Base-by-base conservation (phyloP, 768 basidiomycete species). In the Lyophyllum decastes region DNA sequence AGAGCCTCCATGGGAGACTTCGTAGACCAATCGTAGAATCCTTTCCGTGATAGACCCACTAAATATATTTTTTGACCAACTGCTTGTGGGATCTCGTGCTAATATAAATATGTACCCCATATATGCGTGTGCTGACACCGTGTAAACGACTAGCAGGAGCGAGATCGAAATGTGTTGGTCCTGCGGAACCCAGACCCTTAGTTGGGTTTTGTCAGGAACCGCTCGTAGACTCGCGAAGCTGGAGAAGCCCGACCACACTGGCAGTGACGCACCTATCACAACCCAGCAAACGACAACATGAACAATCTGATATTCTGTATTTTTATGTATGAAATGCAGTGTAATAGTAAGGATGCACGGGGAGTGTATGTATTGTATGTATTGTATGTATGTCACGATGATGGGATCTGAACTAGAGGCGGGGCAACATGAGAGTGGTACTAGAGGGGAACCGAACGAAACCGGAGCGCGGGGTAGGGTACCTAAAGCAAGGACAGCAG, bases 401-500 rank as follows among this genome's bases (percentile, higher is more conserved):
- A 33, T 51, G 54, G 56, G 34, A 55, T 61, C 17, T 61, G 52
- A 49, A 44, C 53, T 48, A 52, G 30, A 54, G 50, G 19, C 40
- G 33, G 27, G 35, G 27, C 44, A 21, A 41, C 17, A 5, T 26
- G 22, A 35, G n/a, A 17, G 27, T 35, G 21, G 7, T 30, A 22
- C 21, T 16, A 21, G 21, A 52, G 21, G 52, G 30, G 45, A 24
- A 48, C n/a, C n/a, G 51, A 33, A 33, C 30, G 30, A 33, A 33
- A 11, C 30, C 11, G 24, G 21, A 27, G 49, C 25, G 26, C 22
- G 5, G 34, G 34, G 34, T 19, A 34, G n/a, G 45, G 6, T 10
- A 27, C 53, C 35, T 49, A 53, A 63, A 55, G 47, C 60, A 33
- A 43, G 40, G 34, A 61, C 51, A 57, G 48, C 55, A 59, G 51